phyloP scores from a whole-genome alignment of 805 yeast species.

The Candida verbasci region DNA sequence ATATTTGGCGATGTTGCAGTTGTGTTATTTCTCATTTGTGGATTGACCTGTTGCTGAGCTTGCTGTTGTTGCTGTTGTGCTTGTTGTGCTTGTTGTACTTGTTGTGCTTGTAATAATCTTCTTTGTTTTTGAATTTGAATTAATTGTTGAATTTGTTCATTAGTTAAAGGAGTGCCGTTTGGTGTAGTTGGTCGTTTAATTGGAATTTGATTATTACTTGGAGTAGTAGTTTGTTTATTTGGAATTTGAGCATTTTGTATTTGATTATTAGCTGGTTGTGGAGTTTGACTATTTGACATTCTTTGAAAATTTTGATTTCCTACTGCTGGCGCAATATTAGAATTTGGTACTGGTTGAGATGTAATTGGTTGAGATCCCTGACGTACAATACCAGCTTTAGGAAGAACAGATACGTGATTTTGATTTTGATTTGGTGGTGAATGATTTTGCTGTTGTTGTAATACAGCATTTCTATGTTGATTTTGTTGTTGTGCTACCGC shows the following conservation, averaged over 20 bases:
- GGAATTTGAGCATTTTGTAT: too few relatives aligned
- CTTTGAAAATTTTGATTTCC: constrained; percentile 12
- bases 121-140: constrained; percentile 50
- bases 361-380: constrained; percentile 13
- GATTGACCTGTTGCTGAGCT: constrained; percentile 1
- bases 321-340: constrained; percentile 13
- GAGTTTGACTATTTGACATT: background rate
- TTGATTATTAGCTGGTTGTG: constrained; percentile 4
- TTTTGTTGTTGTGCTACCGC: constrained; percentile 36
- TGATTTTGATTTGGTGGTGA: constrained; percentile 12
- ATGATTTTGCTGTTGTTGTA: constrained; percentile 13
- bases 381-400: constrained; percentile 4
- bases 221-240: background rate
- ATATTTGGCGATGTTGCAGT: constrained; percentile 2
- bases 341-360: constrained; percentile 6
- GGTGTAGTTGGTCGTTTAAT: constrained; percentile 42
- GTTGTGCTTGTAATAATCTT: constrained; percentile 43
- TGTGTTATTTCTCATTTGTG: constrained; percentile 1
- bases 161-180: constrained; percentile 54
- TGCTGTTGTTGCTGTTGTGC: constrained; percentile 12
- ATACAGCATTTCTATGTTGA: constrained; percentile 10
- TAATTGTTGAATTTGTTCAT: constrained; percentile 57
- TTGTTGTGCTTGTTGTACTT: constrained; percentile 18
- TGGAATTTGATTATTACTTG: constrained; percentile 4
- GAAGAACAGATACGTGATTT: constrained; percentile 3